These are phyloP conservation scores for Paramecium pentaurelia DNA, from an alignment of 73 alveolate genomes.

Conservation along the genomic window DNA sequence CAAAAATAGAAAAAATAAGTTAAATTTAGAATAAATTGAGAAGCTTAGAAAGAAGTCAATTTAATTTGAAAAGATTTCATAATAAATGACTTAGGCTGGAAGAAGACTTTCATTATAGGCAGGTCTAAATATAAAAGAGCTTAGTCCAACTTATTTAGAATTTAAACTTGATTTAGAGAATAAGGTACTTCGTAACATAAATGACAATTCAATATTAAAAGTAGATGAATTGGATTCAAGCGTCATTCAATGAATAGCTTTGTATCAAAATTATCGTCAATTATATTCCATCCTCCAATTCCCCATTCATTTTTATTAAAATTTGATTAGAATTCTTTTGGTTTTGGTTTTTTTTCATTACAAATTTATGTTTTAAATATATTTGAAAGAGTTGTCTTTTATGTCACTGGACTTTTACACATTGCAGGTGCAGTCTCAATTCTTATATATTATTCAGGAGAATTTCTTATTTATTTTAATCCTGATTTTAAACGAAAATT, in stretches of 20 bases:
- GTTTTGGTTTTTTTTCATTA: background rate
- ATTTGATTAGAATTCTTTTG: background rate
- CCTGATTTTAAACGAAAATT: background rate
- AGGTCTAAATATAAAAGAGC: background rate
- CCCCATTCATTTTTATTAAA: background rate
- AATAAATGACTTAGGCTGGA: background rate
- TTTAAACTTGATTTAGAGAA: constrained; percentile 3
- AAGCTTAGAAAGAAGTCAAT: background rate
- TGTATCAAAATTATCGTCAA: constrained; percentile 27
- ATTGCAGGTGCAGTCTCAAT: background rate
- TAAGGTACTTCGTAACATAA: background rate
- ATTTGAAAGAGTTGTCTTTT: background rate
- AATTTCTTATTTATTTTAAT: background rate
- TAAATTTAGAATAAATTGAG: background rate
- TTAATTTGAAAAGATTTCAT: background rate
- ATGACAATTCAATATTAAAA: background rate
- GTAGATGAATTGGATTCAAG: constrained; percentile 19
- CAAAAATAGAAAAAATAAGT: background rate
- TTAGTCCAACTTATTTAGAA: constrained; percentile 8
- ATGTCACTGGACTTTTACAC: background rate
- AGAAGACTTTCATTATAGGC: constrained; percentile 10
- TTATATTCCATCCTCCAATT: background rate
- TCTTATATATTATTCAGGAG: background rate
- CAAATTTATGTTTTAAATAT: background rate
- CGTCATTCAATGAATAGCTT: background rate